phyloP scores from a whole-genome alignment of 495 filamentous ascomycete species.

The Lasiosphaeria ovina region DNA sequence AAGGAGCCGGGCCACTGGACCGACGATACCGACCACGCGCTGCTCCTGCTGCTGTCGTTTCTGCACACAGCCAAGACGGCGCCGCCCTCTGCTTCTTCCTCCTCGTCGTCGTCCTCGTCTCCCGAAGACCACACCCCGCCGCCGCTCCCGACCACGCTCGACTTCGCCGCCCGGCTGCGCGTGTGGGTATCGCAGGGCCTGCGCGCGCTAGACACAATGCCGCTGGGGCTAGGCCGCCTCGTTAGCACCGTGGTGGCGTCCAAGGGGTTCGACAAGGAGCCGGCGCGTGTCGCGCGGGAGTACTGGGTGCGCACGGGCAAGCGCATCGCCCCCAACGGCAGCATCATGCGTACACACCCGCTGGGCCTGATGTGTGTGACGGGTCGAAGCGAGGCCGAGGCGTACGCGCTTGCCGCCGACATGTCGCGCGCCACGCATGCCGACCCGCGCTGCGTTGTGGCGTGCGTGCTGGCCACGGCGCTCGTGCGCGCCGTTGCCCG shows the following conservation, averaged over 20 bases:
- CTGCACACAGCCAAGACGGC: conserved; percentile 31
- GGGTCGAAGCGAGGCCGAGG: conserved; percentile 25
- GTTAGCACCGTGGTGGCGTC: conserved; percentile 35
- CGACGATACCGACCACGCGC: conserved; percentile 52
- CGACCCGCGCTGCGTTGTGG: conserved; percentile 47
- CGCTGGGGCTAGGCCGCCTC: conserved; percentile 41
- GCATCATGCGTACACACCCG: conserved; percentile 48
- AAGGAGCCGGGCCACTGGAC: conserved; percentile 44
- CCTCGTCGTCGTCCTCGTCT: background rate
- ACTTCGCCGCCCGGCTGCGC: conserved; percentile 40
- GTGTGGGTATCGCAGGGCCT: conserved; percentile 44
- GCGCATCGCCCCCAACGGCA: conserved; percentile 46
- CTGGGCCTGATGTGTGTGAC: conserved; percentile 41
- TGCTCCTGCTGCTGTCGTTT: conserved; percentile 43
- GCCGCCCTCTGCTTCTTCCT: background rate
- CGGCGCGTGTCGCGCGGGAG: conserved; percentile 29
- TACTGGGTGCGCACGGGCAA: conserved; percentile 34
- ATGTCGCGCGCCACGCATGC: conserved; percentile 41
- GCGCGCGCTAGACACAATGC: conserved; percentile 37
- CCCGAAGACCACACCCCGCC: background rate
- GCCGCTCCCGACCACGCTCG: conserved; percentile 21
- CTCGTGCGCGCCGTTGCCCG: conserved; percentile 41
- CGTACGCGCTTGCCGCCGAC: conserved; percentile 29
- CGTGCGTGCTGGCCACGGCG: conserved; percentile 41
- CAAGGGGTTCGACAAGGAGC: conserved; percentile 30